These are phyloP conservation scores for Salix dunnii DNA, from an alignment of 345 rosid genomes.

Conservation along the genomic window DNA sequence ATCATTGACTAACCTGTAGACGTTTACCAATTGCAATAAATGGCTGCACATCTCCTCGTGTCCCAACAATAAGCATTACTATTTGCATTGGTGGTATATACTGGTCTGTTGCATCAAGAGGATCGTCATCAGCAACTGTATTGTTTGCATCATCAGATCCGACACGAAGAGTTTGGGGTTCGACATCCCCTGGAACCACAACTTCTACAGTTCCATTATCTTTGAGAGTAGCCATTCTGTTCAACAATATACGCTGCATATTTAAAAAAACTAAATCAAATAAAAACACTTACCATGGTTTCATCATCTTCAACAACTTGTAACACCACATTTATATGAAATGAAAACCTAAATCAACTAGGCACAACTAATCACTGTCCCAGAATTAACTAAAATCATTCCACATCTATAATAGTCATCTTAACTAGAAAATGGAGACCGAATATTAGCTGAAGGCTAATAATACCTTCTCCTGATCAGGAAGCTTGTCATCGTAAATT, in stretches of 20 bases:
- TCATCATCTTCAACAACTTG: conserved; percentile 2
- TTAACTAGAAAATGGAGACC: background rate
- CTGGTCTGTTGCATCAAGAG: conserved; percentile 60
- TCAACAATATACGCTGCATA: conserved; percentile 75
- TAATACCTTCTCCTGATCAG: conserved; percentile 71
- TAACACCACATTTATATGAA: background rate
- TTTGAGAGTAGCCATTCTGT: conserved; percentile 91
- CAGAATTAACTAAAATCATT: background rate
- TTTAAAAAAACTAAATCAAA: conserved; percentile 12
- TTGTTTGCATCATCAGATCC: conserved; percentile 29
- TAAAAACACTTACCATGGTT: conserved; percentile 5
- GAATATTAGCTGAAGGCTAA: background rate
- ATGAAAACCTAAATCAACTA: background rate
- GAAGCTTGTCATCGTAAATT: conserved; percentile 65
- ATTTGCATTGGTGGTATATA: conserved; percentile 66
- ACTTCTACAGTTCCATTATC: conserved; percentile 94
- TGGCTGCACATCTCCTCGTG: conserved; percentile 70
- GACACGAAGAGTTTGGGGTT: conserved; percentile 41
- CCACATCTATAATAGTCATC: background rate
- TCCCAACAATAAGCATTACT: conserved; percentile 43
- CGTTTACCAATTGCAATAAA: conserved; percentile 61
- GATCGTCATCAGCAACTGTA: conserved; percentile 51
- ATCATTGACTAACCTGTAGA: conserved; percentile 64
- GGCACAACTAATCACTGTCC: background rate
- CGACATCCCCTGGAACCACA: conserved; percentile 79